Base-by-base conservation (phyloP, 2,329 filamentous ascomycete species). In the Scleromitrula shiraiana region DNA sequence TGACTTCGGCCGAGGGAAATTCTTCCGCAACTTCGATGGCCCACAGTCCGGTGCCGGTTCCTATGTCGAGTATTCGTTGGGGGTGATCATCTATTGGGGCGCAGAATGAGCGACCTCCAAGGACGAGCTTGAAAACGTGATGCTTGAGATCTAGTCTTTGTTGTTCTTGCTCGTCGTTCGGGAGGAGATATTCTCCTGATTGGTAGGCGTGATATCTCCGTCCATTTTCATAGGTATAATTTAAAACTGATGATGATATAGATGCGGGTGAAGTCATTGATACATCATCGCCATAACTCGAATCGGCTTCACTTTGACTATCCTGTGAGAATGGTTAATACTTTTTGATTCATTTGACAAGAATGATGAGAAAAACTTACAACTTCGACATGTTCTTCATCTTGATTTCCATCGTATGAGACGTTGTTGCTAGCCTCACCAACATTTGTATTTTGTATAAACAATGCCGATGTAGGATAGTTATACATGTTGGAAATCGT, bases 111-210 rank as follows among this genome's bases (percentile, higher is more conserved):
- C 33, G 44, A 15, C 55, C 53, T 9, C 55, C 55, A 3, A 46
- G 30, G 20, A 50, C 50, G 3, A 61, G 48, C 42, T 58, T 56
- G 15, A 61, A 52, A 41, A 63, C 56, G 59, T 62, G 6, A 53
- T 63, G 59, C 44, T 62, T 76, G 68, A 80, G 70, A 43, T 79
- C 75, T 54, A 78, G 72, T 30, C 75, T 66, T 53, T 79, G 75
- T 58, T 79, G 76, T 62, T 81, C 77, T 5, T 70, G 64, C 41
- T 79, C 77, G 51, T 81, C 78, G 47, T 80, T 81, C 22, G 78
- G 77, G 41, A 80, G 77, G 46, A 73, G 73, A 56, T 81, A 81
- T 9, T 62, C 58, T 5, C 75, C 76, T 49, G 76, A 73, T 15
- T 74, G 67, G 56, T 75, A 77, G 35, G 68, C 68, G 56, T 79